Conservation (phyloP, 2,329 filamentous ascomycete genomes). For the Colletotrichum sp. region DNA sequence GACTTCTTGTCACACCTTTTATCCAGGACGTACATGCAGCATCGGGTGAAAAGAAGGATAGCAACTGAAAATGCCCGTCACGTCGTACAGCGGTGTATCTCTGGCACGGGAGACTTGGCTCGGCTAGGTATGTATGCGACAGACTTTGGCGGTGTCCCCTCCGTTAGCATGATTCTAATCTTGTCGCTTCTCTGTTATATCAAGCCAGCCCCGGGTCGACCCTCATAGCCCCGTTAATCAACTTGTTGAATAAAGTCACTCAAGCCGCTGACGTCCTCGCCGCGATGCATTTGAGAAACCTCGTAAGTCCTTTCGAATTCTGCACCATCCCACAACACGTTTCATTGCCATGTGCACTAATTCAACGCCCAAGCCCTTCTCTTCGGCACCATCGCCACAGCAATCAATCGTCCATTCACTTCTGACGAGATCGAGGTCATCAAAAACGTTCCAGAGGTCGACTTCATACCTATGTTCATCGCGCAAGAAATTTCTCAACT, state of each 20-base stretch:
- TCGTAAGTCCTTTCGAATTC: neutral
- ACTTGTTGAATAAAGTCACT: neutral
- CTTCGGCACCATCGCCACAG: neutral
- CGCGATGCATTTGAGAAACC: neutral
- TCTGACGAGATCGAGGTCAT: neutral
- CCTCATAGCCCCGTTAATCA: neutral
- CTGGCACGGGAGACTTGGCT: neutral
- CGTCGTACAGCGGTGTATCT: neutral
- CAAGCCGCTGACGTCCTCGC: neutral
- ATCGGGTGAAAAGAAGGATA: neutral
- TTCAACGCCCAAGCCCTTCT: neutral
- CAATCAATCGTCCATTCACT: neutral
- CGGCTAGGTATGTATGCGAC: neutral
- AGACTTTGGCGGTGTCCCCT: too few species aligned
- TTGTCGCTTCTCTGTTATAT: neutral
- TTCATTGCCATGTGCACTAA: neutral
- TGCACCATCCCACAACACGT: neutral
- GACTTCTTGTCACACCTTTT: accelerated
- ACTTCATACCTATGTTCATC: neutral
- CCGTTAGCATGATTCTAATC: too few species aligned
- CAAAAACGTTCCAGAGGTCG: neutral
- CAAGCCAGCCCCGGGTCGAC: neutral
- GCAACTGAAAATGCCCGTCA: neutral
- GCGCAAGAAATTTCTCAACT: neutral
- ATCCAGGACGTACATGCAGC: neutral